Conservation (phyloP, 2,329 filamentous ascomycete species). For the Leptographium radiaticola region DNA sequence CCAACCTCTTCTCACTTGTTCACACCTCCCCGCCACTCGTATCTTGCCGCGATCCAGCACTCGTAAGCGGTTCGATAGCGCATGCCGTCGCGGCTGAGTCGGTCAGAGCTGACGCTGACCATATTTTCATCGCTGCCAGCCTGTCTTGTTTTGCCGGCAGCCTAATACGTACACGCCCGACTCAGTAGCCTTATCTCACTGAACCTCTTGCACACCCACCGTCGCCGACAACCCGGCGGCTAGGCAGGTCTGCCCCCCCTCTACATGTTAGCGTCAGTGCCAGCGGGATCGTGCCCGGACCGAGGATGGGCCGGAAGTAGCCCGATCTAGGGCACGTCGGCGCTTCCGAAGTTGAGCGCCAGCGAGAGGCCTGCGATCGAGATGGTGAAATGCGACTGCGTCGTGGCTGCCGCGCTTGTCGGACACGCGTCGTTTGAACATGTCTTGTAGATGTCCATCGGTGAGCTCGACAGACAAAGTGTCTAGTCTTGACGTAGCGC, state of each 20-base stretch:
- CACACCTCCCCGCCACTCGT: too few relatives aligned
- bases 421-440: conserved; percentile 19
- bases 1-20: too few relatives aligned
- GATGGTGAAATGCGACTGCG: conserved; percentile 20
- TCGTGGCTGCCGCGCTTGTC: conserved; percentile 17
- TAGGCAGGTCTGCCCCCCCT: conserved; percentile 23
- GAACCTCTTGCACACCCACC: conserved; percentile 22
- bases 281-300: conserved; percentile 21
- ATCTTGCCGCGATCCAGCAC: too few relatives aligned
- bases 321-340: conserved; percentile 24
- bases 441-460: conserved; percentile 24
- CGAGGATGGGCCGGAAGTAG: conserved; percentile 17
- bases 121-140: too few relatives aligned
- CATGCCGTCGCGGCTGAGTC: too few relatives aligned
- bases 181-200: too few relatives aligned
- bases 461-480: conserved; percentile 26
- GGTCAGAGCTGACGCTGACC: too few relatives aligned
- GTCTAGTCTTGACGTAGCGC: conserved; percentile 23
- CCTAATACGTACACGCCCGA: too few relatives aligned
- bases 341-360: conserved; percentile 22
- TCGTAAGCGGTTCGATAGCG: too few relatives aligned
- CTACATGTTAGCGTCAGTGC: conserved; percentile 22
- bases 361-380: conserved; percentile 20
- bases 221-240: conserved; percentile 22
- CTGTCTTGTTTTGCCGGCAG: too few relatives aligned